Evolutionary conservation across 2,329 filamentous ascomycete species (phyloP), one percentile per base, ranked within the genome.

Genomic region (Raffaelea albimanens): DNA sequence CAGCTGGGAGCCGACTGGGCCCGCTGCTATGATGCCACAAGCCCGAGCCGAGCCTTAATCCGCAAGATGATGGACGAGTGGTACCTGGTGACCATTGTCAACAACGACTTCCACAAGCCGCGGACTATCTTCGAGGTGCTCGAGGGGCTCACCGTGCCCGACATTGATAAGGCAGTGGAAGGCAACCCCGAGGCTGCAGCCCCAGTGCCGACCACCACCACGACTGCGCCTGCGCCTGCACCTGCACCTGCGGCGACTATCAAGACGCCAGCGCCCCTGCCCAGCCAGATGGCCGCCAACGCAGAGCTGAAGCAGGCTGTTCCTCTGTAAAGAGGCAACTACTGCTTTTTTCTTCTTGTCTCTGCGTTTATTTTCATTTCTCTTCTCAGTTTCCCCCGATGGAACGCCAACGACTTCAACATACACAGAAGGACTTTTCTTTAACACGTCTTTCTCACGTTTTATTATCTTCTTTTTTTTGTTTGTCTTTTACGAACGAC

Each of bases 1-100:
- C 81, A 87, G 52, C 76, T 98, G 10, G 93, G 93, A 47, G 77
- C 85, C 49, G 90, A 98, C 61, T 98, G 93, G 93, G 87, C 87
- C 20, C 87, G 87, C 59, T 98, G 93, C 63, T 88, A 95, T 61
- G 80, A 89, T 34, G 73, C 83, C 51, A 72, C 73, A 50, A 89
- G 82, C 53, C 81, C 86, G 29, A 94, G 87, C 61, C 80, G 91
- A 46, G 76, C 82, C 52, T 67, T 97, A 52, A 85, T 98, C 54
- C 79, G 90, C 56, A 74, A 78, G 46, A 74, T 97, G 52, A 93
- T 96, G 80, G 82, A 91, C 51, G 82, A 81, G 45, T 98, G 91
- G 89, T 91, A 89, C 61, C 72, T 98, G 50, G 78, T 98, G 57
- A 98, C 98, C 62, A 95, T 98, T 58, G 87, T 98, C 23, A 89